These are phyloP conservation scores for Trypethelium eluteriae DNA, from an alignment of 495 filamentous ascomycete species.

Conservation along the genomic window DNA sequence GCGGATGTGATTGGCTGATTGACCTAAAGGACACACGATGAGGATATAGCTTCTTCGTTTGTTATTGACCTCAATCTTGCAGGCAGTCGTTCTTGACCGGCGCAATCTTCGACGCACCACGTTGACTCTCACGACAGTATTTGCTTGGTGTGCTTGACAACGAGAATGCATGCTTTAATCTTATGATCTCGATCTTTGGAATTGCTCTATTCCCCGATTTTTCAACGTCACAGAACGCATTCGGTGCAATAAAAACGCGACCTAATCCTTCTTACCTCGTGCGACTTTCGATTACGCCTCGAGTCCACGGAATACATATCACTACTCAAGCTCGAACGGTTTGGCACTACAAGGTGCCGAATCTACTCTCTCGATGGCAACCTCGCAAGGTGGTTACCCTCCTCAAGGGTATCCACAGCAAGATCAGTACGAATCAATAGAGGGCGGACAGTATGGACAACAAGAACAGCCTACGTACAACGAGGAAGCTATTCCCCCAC, in stretches of 20 bases:
- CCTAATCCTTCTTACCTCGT: too few species aligned
- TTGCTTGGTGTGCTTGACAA: background rate
- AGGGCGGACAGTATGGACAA: background rate
- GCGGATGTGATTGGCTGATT: background rate
- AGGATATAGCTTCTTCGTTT: background rate
- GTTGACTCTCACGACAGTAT: background rate
- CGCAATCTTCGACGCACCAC: background rate
- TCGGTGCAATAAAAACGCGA: too few species aligned
- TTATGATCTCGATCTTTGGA: too few species aligned
- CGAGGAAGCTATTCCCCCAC: background rate
- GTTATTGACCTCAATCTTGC: background rate
- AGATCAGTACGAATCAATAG: conserved; percentile 6
- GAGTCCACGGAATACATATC: too few species aligned
- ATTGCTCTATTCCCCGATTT: too few species aligned
- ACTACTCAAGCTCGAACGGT: too few species aligned
- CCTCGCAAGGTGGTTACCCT: background rate
- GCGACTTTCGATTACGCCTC: too few species aligned
- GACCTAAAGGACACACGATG: background rate
- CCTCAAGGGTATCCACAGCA: background rate
- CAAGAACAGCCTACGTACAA: background rate
- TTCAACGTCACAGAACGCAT: too few species aligned
- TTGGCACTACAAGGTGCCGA: background rate
- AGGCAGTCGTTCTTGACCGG: background rate
- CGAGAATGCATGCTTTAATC: too few species aligned
- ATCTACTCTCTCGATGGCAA: background rate